Evolutionary conservation across 2,329 filamentous ascomycete species (phyloP).

Genomic region (Aspergillus sp.): DNA sequence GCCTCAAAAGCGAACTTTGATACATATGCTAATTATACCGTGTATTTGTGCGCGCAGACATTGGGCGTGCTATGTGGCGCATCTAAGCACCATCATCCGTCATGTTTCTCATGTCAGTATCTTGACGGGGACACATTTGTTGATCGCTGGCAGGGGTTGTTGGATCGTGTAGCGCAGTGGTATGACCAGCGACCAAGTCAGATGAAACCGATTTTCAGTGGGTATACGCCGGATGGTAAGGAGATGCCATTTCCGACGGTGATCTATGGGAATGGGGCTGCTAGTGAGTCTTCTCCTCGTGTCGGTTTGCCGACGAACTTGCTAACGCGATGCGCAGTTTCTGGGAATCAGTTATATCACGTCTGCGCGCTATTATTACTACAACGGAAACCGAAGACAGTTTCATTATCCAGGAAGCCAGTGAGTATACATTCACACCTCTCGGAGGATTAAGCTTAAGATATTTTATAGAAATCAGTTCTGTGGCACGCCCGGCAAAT

Average conservation of each 20-base stretch:
- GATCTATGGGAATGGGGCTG: conserved; percentile 20
- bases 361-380: conserved; percentile 23
- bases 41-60: conserved; percentile 44
- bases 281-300: conserved; percentile 13
- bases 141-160: conserved; percentile 34
- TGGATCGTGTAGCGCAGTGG: conserved; percentile 38
- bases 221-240: conserved; percentile 8
- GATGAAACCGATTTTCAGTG: conserved; percentile 21
- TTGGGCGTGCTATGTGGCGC: conserved; percentile 32
- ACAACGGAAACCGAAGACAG: conserved; percentile 22
- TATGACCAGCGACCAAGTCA: conserved; percentile 25
- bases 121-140: conserved; percentile 16
- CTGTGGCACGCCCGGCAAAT: conserved; percentile 45
- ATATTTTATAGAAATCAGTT: conserved; percentile 27
- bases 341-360: conserved; percentile 31
- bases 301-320: not conserved
- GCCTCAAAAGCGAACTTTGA: conserved; percentile 31
- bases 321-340: conserved; percentile 13
- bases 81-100: conserved; percentile 7
- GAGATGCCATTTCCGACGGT: conserved; percentile 21
- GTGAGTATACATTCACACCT: conserved; percentile 7
- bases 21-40: conserved; percentile 47
- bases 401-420: conserved; percentile 17
- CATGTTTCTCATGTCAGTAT: conserved; percentile 11
- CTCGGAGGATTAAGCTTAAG: not conserved